Evolutionary conservation across 1,284 basidiomycete species (phyloP).

Genomic region (Apiotrichum mycotoxinovorans): DNA sequence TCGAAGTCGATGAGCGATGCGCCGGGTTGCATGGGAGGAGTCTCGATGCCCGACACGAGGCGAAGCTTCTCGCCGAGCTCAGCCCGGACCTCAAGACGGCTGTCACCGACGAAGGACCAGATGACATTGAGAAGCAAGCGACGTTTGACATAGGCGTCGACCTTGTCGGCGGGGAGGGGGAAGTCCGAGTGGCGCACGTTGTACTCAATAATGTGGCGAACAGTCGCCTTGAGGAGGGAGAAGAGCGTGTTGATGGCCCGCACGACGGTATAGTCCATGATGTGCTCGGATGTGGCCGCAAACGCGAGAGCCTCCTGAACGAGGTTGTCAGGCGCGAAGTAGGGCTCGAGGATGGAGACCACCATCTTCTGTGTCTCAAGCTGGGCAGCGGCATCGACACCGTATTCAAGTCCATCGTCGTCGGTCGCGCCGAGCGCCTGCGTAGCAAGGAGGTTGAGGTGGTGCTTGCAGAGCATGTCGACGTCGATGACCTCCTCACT

Average conservation of each 20-base stretch:
- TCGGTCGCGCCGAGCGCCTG: constrained; percentile 86
- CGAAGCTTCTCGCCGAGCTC: constrained; percentile 86
- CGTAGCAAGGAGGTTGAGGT: constrained; percentile 72
- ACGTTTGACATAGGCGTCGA: constrained; percentile 87
- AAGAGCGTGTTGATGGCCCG: constrained; percentile 94
- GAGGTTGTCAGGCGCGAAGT: constrained; percentile 77
- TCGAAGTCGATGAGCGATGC: constrained; percentile 93
- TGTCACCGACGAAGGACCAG: constrained; percentile 98
- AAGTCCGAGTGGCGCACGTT: constrained; percentile 94
- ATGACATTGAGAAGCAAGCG: constrained; percentile 88
- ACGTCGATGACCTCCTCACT: constrained; percentile 91
- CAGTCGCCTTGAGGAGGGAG: constrained; percentile 94
- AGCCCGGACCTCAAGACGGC: constrained; percentile 81
- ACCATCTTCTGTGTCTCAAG: constrained; percentile 72
- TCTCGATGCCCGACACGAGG: constrained; percentile 80
- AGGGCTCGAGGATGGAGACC: constrained; percentile 70
- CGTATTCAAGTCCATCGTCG: constrained; percentile 66
- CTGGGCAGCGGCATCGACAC: constrained; percentile 49
- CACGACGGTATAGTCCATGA: constrained; percentile 95
- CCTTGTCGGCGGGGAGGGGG: constrained; percentile 74
- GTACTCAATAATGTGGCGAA: constrained; percentile 90
- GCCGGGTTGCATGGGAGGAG: constrained; percentile 70
- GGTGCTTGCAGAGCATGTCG: constrained; percentile 86
- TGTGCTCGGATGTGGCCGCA: constrained; percentile 82
- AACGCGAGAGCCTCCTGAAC: constrained; percentile 74